Evolutionary conservation across 2,329 filamentous ascomycete species (phyloP).

Genomic region (Gaeumannomyces sp.): DNA sequence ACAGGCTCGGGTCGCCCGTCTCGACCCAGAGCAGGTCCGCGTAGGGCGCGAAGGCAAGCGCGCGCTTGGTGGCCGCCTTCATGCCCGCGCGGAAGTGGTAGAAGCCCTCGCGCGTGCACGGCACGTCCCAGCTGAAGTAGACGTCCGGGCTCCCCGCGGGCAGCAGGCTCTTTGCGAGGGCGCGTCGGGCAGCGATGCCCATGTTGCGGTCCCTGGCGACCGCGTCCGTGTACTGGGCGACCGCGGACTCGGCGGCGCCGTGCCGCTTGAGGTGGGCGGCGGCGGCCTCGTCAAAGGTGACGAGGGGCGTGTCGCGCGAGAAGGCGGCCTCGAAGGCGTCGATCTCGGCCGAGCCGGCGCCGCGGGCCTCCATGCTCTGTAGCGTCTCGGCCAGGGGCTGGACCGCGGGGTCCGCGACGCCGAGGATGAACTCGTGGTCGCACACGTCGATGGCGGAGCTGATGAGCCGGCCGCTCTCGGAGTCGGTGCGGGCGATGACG

Average conservation of each 20-base stretch:
- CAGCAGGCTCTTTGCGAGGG: slow-evolving; percentile 62
- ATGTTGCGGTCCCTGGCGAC: slow-evolving; percentile 62
- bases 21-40: slow-evolving; percentile 97
- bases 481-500: slow-evolving; percentile 90
- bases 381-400: slow-evolving; percentile 62
- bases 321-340: slow-evolving; percentile 80
- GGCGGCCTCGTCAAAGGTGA: slow-evolving; percentile 90
- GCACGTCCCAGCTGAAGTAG: slow-evolving; percentile 85
- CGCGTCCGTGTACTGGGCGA: slow-evolving; percentile 60
- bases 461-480: slow-evolving; percentile 84
- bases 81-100: slow-evolving; percentile 87
- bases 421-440: slow-evolving; percentile 89
- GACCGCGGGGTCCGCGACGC: slow-evolving; percentile 33
- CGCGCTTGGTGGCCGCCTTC: slow-evolving; percentile 83
- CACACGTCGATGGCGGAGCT: slow-evolving; percentile 88
- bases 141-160: slow-evolving; percentile 49
- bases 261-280: slow-evolving; percentile 65
- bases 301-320: slow-evolving; percentile 78
- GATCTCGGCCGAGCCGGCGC: slow-evolving; percentile 72
- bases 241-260: slow-evolving; percentile 55
- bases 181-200: slow-evolving; percentile 71
- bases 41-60: slow-evolving; percentile 83
- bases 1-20: slow-evolving; percentile 80
- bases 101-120: slow-evolving; percentile 87
- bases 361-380: slow-evolving; percentile 79